Percentiles rank a stretch among this genome's conserved stretches.
Conservation (phyloP, 2,329 filamentous ascomycete genomes). For the Seiridium cupressi region DNA sequence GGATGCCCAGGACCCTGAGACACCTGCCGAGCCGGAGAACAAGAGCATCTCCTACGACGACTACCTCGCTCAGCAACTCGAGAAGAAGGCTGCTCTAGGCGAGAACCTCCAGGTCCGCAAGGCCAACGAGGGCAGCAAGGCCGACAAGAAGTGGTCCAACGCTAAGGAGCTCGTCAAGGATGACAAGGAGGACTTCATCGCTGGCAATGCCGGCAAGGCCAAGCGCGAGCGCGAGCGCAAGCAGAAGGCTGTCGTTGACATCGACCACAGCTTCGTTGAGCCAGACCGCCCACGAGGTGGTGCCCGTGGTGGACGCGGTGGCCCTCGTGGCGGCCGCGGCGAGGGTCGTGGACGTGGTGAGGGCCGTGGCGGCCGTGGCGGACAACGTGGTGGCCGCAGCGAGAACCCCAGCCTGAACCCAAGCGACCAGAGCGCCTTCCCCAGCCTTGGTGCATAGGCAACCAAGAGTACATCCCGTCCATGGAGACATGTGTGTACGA, state of each 20-base stretch:
- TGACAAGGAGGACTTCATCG: conserved; percentile 74
- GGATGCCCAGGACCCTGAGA: conserved; percentile 39
- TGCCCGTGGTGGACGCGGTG: conserved; percentile 47
- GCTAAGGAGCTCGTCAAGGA: conserved; percentile 71
- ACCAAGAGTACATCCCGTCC: conserved; percentile 13
- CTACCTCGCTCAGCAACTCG: conserved; percentile 71
- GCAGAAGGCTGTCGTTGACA: conserved; percentile 85
- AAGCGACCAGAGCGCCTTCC: conserved; percentile 58
- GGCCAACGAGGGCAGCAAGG: conserved; percentile 87
- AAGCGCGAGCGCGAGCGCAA: conserved; percentile 86
- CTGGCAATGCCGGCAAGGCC: conserved; percentile 72
- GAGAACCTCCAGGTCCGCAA: conserved; percentile 70
- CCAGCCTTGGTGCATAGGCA: conserved; percentile 55
- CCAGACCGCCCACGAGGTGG: conserved; percentile 58
- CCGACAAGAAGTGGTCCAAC: conserved; percentile 88
- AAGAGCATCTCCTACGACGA: conserved; percentile 88
- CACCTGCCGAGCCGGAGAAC: conserved; percentile 67
- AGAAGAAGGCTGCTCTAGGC: conserved; percentile 75
- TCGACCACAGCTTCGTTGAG: conserved; percentile 82
- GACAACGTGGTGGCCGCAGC: conserved; percentile 46
- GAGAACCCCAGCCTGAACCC: conserved; percentile 52
- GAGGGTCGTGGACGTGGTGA: conserved; percentile 45
- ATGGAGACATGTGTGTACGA: conserved; percentile 13
- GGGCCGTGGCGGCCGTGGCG: conserved; percentile 49
- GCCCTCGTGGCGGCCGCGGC: conserved; percentile 34